These are phyloP conservation scores for Gigaspora rosea DNA, from an alignment of 192 early-diverging fungal species.

Conservation along the genomic window DNA sequence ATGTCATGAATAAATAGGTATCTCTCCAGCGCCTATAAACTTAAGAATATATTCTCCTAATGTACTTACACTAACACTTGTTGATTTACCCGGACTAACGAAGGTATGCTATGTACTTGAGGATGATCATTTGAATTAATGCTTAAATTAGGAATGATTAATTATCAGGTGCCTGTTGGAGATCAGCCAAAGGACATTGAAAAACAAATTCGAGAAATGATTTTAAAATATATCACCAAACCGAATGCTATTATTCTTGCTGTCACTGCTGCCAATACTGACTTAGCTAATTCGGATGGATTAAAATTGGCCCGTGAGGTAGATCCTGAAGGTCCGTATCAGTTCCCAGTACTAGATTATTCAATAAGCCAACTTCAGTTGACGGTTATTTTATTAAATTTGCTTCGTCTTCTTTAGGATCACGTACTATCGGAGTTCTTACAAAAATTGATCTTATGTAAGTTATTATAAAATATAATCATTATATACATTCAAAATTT, in stretches of 20 bases:
- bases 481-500: not conserved
- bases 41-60: conserved; percentile 97
- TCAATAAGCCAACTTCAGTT: not conserved
- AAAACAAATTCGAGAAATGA: conserved; percentile 97
- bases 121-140: too few species aligned
- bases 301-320: conserved; percentile 97
- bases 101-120: conserved; percentile 54
- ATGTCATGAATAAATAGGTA: conserved; percentile 49
- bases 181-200: conserved; percentile 99
- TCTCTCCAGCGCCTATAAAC: conserved; percentile 97
- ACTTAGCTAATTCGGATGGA: conserved; percentile 99
- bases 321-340: conserved; percentile 85
- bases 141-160: not conserved
- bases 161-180: conserved; percentile 83
- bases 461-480: not conserved
- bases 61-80: conserved; percentile 96
- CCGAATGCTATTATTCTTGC: conserved; percentile 97
- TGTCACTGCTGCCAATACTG: conserved; percentile 97
- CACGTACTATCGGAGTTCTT: conserved; percentile 98
- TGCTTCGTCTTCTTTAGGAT: conserved; percentile 31
- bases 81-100: conserved; percentile 99
- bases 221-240: conserved; percentile 96
- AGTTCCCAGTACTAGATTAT: not conserved
- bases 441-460: conserved; percentile 99
- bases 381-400: not conserved